Base-by-base conservation (phyloP, 129 eudicot genomes). In the Mikania micrantha region DNA sequence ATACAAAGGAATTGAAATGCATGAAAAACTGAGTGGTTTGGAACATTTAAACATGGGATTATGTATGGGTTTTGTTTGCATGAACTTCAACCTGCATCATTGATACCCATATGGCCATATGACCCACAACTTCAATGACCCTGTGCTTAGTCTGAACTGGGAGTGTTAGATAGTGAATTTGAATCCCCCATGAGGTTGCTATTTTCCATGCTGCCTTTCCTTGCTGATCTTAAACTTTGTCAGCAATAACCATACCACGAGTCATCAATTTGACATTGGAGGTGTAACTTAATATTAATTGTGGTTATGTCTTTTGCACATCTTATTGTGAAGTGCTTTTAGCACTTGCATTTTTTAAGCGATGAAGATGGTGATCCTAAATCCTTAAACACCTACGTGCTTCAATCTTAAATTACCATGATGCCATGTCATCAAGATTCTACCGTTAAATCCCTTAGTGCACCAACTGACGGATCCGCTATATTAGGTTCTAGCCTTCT, bases 281-380 rank as follows among this genome's bases (percentile, higher is more conserved):
- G 70, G 60, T 72, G 48, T 47, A 22, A 69, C 50, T 53, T 69
- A 35, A 35, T 53, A 53, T 35, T 12, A 69, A 52, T 22, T 38
- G 41, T 47, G 47, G 24, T 1, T 13, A 34, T 60, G 52, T 24
- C 9, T 41, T 45, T 15, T 60, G 22, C 36, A 3, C 15, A 45
- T 71, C 49, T 42, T 60, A 45, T 44, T 11, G 4, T 71, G 60
- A 16, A 2, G 8, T 59, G 42, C 20, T 31, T 71, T 12, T 56
- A 41, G 28, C 28, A 47, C 49, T 32, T 72, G 36, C 49, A 15
- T 60, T 45, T 34, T 22, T 61, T 7, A 61, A 34, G 41, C 44
- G 39, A 47, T 4, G 36, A 72, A 72, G 49, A 47, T 25, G 68
- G 70, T 48, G 52, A 48, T 38, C 70, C 70, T 22, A 24, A 61